A percentile compares a stretch with the other conserved stretches of the same genome.
Evolutionary conservation across 2,329 filamentous ascomycete genomes (phyloP).

Genomic region (Xylariaceae sp.): DNA sequence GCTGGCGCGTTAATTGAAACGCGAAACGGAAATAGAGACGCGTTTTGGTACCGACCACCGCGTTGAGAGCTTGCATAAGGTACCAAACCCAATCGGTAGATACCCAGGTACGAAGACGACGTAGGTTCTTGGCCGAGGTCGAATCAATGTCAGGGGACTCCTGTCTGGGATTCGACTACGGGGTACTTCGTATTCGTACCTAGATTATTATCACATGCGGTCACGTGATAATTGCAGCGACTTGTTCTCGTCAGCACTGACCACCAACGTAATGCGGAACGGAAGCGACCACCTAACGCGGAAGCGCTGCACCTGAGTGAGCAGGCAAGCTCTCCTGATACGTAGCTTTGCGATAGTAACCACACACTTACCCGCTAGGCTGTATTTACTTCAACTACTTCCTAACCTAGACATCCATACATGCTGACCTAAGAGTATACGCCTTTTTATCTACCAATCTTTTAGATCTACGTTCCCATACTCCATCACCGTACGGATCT

Average conservation of each 20-base stretch:
- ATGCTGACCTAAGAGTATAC: too few relatives aligned
- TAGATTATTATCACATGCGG: too few relatives aligned
- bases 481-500: neutral
- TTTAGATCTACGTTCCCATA: neutral
- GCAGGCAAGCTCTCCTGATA: neutral
- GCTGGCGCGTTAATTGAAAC: constrained; percentile 26
- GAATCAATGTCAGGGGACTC: too few relatives aligned
- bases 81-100: constrained; percentile 11
- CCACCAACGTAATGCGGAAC: neutral
- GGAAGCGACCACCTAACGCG: neutral
- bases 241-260: neutral
- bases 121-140: too few relatives aligned
- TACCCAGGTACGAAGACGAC: too few relatives aligned
- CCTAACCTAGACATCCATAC: neutral
- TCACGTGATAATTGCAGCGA: too few relatives aligned
- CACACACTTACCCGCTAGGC: neutral
- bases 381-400: neutral
- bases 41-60: constrained; percentile 14
- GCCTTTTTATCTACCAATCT: neutral
- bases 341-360: neutral
- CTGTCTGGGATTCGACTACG: too few relatives aligned
- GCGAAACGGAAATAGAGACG: constrained; percentile 21
- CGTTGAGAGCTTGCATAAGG: constrained; percentile 26
- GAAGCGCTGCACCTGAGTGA: too few relatives aligned
- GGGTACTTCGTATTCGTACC: too few relatives aligned